Base-by-base conservation (phyloP, 768 basidiomycete genomes). In the Russula compacta region DNA sequence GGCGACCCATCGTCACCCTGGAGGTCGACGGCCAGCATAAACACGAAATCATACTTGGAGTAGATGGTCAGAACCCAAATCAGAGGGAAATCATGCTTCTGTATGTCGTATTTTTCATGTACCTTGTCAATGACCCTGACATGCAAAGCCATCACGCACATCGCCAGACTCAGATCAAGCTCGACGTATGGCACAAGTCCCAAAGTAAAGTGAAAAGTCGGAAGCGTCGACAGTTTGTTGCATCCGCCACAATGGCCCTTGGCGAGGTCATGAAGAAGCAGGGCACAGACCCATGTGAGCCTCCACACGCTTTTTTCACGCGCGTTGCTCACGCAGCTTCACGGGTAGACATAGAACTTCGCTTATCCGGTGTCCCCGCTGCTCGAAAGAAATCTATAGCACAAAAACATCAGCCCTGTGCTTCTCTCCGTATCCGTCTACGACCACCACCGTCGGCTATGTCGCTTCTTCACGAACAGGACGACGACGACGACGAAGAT, bases 61-160 rank as follows among this genome's bases (percentile, higher is more conserved):
- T 74, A 19, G 86, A 89, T 58, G 87, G 87, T 0, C 85, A 87
- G 67, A 86, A 84, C 59, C 79, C 84, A 0, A 88, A 89, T 66
- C 72, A 82, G 51, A 85, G 82, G 63, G 74, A 78, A 1, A 71
- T 70, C 0, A 79, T 84, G 59, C 65, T 69, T 32, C 74, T 87
- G 87, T 87, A 68, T 56, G 83, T 75, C n/a, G 1, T 11, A 24
- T 53, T 29, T 42, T 35, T 15, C n/a, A 14, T 9, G 12, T 32
- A 24, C 19, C 12, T 54, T n/a, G 19, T 32, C 17, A 0, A 11
- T 35, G 6, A 9, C 49, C 24, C 32, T 53, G 40, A 58, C 47
- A 0, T 12, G 11, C 5, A 9, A 53, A 86, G 85, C 40, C 69
- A 72, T 21, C 73, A 79, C 14, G 76, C 70, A 0, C 68, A 74